Evolutionary conservation across 2,329 filamentous ascomycete genomes (phyloP).

Genomic region (Xylaria multiplex): DNA sequence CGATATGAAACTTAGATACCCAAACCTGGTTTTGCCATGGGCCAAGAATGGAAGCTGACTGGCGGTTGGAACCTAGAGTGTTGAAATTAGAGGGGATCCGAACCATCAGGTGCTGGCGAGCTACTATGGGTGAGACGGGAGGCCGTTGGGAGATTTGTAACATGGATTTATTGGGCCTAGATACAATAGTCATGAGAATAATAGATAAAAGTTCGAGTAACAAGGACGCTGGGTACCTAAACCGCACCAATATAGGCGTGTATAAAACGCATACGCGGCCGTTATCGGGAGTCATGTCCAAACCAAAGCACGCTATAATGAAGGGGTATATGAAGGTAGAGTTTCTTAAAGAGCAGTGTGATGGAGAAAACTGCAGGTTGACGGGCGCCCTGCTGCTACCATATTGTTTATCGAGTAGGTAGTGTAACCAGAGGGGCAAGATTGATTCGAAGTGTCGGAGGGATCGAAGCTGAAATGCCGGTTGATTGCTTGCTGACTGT

Average conservation of each 20-base stretch:
- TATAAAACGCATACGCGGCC: background rate
- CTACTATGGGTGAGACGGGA: conserved; percentile 14
- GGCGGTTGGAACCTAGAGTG: background rate
- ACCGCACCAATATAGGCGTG: too few relatives aligned
- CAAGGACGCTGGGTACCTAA: too few relatives aligned
- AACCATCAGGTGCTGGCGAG: background rate
- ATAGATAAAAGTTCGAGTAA: too few relatives aligned
- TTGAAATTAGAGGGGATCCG: conserved; percentile 18
- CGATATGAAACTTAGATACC: background rate
- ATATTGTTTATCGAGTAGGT: background rate
- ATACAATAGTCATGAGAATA: background rate
- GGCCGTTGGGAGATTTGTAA: too few relatives aligned
- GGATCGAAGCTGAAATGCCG: conserved; percentile 5
- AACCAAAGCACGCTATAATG: too few relatives aligned
- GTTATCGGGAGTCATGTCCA: background rate
- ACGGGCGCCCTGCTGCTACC: background rate
- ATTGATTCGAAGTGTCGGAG: background rate
- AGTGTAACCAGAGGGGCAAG: too few relatives aligned
- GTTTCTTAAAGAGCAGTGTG: too few relatives aligned
- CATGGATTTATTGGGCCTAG: background rate
- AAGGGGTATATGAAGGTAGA: too few relatives aligned
- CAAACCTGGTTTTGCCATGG: background rate
- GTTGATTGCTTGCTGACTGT: conserved; percentile 4
- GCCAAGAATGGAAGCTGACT: background rate
- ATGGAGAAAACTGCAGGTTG: background rate